phyloP scores from a whole-genome alignment of 2,329 filamentous ascomycete genomes.

The Beauveria scarabaeidicola region DNA sequence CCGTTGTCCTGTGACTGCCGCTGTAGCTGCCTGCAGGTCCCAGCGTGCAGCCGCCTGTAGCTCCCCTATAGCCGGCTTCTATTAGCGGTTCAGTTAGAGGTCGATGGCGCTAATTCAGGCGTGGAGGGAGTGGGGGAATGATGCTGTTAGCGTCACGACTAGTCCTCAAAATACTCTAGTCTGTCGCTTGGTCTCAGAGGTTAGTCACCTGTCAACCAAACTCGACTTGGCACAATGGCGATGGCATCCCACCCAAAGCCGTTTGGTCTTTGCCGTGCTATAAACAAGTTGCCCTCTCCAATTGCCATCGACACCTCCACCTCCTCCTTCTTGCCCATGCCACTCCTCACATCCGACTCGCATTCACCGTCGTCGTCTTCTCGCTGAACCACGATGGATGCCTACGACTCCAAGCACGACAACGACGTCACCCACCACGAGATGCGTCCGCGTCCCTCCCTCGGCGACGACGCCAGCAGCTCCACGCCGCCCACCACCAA shows the following conservation, averaged over 20 bases:
- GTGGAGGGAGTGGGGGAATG: neutral
- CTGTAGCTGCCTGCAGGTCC: no score
- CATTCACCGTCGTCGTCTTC: neutral
- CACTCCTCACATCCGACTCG: neutral
- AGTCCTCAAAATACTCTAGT: no score
- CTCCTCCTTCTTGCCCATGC: neutral
- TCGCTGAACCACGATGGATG: neutral
- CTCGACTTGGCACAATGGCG: neutral
- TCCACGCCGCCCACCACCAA: neutral
- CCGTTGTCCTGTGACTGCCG: no score
- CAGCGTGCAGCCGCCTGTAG: no score
- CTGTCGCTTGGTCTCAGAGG: no score
- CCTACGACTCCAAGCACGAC: slow-evolving; percentile 4
- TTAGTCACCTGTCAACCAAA: neutral
- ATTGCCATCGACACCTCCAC: no score
- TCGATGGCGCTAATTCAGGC: neutral
- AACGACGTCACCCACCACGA: slow-evolving; percentile 12
- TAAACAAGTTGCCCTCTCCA: neutral
- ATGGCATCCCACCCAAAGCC: neutral
- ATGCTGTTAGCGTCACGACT: neutral
- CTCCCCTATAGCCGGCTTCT: neutral
- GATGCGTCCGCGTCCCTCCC: neutral
- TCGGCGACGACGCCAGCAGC: slow-evolving; percentile 1
- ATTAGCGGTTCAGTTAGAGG: neutral
- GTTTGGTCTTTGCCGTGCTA: neutral